Evolutionary conservation across 108 stramenopile genomes (phyloP).

Genomic region (Fistulifera pelliculosa): DNA sequence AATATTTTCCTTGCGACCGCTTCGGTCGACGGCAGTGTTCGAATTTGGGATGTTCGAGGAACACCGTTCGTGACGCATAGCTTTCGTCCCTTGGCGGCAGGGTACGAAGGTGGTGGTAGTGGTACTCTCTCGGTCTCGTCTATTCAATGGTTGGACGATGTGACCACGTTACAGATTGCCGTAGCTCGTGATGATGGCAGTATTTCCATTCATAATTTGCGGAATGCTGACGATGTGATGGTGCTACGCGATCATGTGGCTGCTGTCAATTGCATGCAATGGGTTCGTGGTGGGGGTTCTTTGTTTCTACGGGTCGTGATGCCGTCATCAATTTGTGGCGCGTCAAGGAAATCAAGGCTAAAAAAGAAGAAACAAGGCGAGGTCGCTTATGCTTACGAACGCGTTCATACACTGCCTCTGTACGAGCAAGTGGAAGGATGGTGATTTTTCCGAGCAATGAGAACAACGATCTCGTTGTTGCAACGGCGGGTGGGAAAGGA

Average conservation of each 20-base stretch:
- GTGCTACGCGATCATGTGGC: constrained; percentile 82
- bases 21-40: constrained; percentile 73
- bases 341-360: constrained; percentile 40
- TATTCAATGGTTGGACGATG: constrained; percentile 41
- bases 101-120: constrained; percentile 24
- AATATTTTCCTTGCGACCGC: constrained; percentile 77
- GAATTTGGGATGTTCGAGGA: constrained; percentile 72
- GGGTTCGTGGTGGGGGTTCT: constrained; percentile 34
- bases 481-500: constrained; percentile 74
- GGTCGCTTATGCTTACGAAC: constrained; percentile 24
- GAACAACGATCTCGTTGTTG: constrained; percentile 30
- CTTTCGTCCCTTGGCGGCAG: constrained; percentile 46
- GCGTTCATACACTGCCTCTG: constrained; percentile 69
- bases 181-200: constrained; percentile 78
- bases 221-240: constrained; percentile 39
- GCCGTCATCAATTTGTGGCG: constrained; percentile 81
- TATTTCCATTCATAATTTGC: constrained; percentile 67
- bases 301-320: constrained; percentile 70
- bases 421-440: constrained; percentile 82
- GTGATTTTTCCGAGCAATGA: constrained; percentile 34
- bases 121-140: constrained; percentile 51
- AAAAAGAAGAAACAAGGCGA: constrained; percentile 33
- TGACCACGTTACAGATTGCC: constrained; percentile 49
- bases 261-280: constrained; percentile 77
- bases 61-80: constrained; percentile 65